A percentile compares a stretch with the other conserved stretches of the same genome.
Conservation (phyloP, 495 filamentous ascomycete genomes). For the Tuber borchii region DNA sequence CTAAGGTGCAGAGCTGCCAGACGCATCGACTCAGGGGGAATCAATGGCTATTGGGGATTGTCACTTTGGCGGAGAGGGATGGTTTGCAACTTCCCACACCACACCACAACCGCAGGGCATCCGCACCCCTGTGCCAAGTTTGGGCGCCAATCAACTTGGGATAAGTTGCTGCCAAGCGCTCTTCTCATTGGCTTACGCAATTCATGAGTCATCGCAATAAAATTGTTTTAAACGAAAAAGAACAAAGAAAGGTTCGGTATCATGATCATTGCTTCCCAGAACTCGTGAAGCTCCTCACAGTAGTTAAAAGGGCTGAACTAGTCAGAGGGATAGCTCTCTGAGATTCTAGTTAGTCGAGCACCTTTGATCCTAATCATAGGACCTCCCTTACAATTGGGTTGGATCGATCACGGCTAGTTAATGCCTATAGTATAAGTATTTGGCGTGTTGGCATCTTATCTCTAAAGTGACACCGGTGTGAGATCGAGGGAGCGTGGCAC, state of each 20-base stretch:
- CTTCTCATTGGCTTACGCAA: not conserved
- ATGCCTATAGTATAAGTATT: not conserved
- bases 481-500: not conserved
- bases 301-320: too few species aligned
- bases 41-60: too few species aligned
- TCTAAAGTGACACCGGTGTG: not conserved
- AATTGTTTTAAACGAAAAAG: too few species aligned
- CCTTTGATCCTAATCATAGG: not conserved
- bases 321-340: too few species aligned
- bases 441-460: not conserved
- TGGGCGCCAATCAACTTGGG: not conserved
- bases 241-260: not conserved
- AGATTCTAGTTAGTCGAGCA: too few species aligned
- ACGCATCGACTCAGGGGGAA: not conserved
- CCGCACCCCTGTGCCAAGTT: too few species aligned
- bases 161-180: not conserved
- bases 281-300: too few species aligned
- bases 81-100: too few species aligned
- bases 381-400: not conserved
- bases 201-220: constrained; percentile 2
- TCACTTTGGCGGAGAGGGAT: too few species aligned
- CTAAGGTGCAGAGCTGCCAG: not conserved
- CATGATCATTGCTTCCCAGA: not conserved
- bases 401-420: not conserved
- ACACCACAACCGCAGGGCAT: too few species aligned